Evolutionary conservation across 768 basidiomycete genomes (phyloP).

Genomic region (Kwoniella sp.): DNA sequence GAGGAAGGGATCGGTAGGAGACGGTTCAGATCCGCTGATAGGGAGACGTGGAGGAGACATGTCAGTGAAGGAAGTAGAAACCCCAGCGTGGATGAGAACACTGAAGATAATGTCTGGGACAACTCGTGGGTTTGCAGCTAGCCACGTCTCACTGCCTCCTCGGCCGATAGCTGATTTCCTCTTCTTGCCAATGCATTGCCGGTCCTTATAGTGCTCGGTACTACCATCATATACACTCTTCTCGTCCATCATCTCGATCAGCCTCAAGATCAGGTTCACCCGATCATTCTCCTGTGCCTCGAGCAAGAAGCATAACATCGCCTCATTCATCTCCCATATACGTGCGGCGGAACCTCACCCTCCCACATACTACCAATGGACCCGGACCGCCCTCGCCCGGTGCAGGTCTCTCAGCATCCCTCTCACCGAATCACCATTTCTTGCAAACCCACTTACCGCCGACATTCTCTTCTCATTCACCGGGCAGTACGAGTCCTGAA

Average conservation of each 20-base stretch:
- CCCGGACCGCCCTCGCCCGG: conserved; percentile 22
- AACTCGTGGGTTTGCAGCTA: conserved; percentile 53
- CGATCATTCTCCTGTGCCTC: conserved; percentile 27
- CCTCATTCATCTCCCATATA: conserved; percentile 35
- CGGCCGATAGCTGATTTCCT: no score
- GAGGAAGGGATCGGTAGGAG: conserved; percentile 10
- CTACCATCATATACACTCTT: conserved; percentile 50
- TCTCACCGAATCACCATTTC: conserved; percentile 50
- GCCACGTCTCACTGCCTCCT: no score
- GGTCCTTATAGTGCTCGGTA: conserved; percentile 48
- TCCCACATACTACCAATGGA: conserved; percentile 29
- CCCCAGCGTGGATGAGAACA: conserved; percentile 23
- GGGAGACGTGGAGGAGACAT: conserved; percentile 30
- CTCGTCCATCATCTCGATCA: conserved; percentile 44
- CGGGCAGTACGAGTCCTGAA: conserved; percentile 27
- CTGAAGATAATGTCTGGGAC: conserved; percentile 37
- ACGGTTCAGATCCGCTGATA: conserved; percentile 12
- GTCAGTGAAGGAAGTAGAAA: conserved; percentile 35
- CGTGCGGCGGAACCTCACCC: conserved; percentile 28
- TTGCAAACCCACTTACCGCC: conserved; percentile 46
- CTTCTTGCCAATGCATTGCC: neutral
- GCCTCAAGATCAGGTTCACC: conserved; percentile 36
- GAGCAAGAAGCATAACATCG: conserved; percentile 16
- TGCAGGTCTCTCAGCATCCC: conserved; percentile 27
- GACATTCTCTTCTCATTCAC: conserved; percentile 25